Percentiles rank a stretch among this genome's conserved stretches.
These are phyloP conservation scores for Datisca glomerata DNA, from an alignment of 306 rosid genomes.

Conservation along the genomic window DNA sequence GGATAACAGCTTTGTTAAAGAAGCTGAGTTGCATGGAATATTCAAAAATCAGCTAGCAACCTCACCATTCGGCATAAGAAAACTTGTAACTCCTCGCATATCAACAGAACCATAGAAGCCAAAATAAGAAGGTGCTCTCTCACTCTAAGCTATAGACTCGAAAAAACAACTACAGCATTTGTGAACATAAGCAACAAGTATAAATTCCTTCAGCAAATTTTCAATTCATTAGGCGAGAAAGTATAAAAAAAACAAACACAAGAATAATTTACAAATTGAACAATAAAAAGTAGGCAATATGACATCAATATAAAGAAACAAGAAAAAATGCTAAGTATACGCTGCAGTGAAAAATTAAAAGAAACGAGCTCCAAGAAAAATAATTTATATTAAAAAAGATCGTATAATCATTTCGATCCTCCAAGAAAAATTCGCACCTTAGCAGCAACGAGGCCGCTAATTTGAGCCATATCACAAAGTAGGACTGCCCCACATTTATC, in stretches of 20 bases:
- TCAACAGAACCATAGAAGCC: too few relatives aligned
- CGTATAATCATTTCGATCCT: too few relatives aligned
- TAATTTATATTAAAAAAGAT: neutral
- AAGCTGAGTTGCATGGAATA: neutral
- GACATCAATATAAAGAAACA: neutral
- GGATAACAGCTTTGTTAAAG: neutral
- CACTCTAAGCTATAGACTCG: too few relatives aligned
- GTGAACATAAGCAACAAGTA: too few relatives aligned
- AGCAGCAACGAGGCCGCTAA: constrained; percentile 82
- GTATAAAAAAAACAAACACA: too few relatives aligned
- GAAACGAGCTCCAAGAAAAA: neutral
- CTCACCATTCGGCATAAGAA: too few relatives aligned
- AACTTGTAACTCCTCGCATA: too few relatives aligned
- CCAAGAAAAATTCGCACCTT: constrained; percentile 52
- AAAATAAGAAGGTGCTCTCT: too few relatives aligned
- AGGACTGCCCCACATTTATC: constrained; percentile 85
- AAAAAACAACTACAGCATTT: too few relatives aligned
- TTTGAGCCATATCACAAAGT: constrained; percentile 93
- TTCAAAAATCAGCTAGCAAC: neutral
- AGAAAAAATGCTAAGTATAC: neutral
- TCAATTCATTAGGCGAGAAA: too few relatives aligned
- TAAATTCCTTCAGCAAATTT: too few relatives aligned
- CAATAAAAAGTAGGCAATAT: neutral
- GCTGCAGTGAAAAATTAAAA: neutral
- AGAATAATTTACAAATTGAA: neutral